Conservation (phyloP, 805 yeast species). For the Lachancea nothofagi region DNA sequence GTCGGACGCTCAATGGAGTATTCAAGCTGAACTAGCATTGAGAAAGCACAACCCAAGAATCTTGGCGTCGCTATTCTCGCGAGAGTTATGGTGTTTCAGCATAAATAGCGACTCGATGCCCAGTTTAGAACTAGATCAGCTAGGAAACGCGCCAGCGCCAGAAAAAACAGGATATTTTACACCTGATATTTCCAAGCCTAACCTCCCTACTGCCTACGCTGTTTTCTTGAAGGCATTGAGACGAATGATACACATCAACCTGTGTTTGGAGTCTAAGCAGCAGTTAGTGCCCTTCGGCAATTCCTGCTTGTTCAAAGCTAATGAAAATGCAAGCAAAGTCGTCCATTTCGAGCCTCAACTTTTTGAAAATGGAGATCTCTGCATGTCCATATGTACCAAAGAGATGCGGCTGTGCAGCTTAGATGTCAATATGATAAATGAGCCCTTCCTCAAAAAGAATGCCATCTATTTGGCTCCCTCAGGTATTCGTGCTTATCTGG, state of each 20-base stretch:
- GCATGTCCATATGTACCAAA: conserved; percentile 33
- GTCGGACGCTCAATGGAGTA: conserved; percentile 38
- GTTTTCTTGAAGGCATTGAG: conserved; percentile 47
- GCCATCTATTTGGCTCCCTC: conserved; percentile 51
- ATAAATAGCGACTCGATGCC: conserved; percentile 37
- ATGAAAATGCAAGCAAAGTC: conserved; percentile 25
- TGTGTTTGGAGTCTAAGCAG: conserved; percentile 31
- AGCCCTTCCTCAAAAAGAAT: conserved; percentile 26
- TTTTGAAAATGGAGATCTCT: conserved; percentile 41
- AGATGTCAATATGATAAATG: conserved; percentile 20
- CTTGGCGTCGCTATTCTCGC: conserved; percentile 36
- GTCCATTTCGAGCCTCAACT: conserved; percentile 45
- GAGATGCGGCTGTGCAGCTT: conserved; percentile 33
- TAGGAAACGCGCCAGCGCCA: conserved; percentile 15
- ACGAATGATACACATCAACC: conserved; percentile 35
- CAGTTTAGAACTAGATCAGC: conserved; percentile 16
- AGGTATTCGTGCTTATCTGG: conserved; percentile 45
- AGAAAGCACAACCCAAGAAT: conserved; percentile 34
- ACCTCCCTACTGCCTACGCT: conserved; percentile 38
- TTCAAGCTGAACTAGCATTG: conserved; percentile 38
- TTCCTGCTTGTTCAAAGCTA: conserved; percentile 33
- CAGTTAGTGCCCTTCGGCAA: conserved; percentile 48
- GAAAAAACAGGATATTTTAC: conserved; percentile 32
- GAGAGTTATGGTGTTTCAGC: conserved; percentile 42
- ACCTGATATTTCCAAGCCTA: conserved; percentile 34